Percentiles rank a stretch among this genome's conserved stretches.
Evolutionary conservation across 768 basidiomycete species (phyloP).

Genomic region (Amyloporia xantha): DNA sequence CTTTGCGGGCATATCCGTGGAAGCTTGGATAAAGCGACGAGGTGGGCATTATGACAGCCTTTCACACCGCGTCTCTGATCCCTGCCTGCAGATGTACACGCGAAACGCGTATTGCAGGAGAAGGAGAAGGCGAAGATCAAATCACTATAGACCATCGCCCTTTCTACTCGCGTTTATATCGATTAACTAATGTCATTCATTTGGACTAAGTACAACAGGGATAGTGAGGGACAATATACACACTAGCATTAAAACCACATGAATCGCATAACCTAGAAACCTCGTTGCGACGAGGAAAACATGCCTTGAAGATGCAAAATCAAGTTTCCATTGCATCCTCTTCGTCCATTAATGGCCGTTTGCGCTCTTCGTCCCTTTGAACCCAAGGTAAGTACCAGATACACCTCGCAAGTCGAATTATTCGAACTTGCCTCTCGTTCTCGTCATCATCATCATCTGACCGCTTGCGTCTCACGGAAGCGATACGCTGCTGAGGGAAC

Average conservation of each 20-base stretch:
- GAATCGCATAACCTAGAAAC: slow-evolving; percentile 10
- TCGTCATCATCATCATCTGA: slow-evolving; percentile 61
- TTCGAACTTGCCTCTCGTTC: slow-evolving; percentile 25
- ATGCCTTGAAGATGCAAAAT: background rate
- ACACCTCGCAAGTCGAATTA: no score
- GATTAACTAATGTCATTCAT: no score
- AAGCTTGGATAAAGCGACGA: slow-evolving; percentile 86
- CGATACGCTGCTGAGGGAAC: slow-evolving; percentile 44
- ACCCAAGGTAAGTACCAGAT: background rate
- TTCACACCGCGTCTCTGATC: slow-evolving; percentile 4
- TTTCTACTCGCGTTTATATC: background rate
- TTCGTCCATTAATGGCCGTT: slow-evolving; percentile 32
- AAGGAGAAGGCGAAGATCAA: slow-evolving; percentile 83
- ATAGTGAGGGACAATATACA: slow-evolving; percentile 9
- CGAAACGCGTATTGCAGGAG: slow-evolving; percentile 74
- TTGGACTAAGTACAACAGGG: no score
- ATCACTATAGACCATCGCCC: slow-evolving; percentile 58
- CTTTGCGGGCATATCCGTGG: slow-evolving; percentile 92
- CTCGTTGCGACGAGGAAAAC: background rate
- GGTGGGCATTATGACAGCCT: slow-evolving; percentile 37
- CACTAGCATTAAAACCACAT: slow-evolving; percentile 3
- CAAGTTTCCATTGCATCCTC: slow-evolving; percentile 26
- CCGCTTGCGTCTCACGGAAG: slow-evolving; percentile 57
- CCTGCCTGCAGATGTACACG: slow-evolving; percentile 56
- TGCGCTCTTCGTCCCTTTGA: slow-evolving; percentile 36